Base-by-base conservation (phyloP, 2,329 filamentous ascomycete genomes). In the Elsinoe arachidis region DNA sequence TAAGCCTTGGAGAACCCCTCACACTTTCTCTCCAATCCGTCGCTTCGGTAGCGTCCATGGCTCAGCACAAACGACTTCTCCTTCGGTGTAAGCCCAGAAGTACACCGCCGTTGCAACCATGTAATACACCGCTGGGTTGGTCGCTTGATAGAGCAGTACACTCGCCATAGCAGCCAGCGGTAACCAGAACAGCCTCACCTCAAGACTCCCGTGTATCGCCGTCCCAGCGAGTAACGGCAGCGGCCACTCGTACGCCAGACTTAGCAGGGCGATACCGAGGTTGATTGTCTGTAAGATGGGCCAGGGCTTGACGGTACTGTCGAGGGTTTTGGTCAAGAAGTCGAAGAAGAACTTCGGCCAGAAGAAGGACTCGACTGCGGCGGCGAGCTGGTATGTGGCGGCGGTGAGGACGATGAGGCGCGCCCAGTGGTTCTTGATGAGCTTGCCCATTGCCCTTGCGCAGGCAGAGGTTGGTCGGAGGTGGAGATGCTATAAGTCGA, bases 321-420 rank as follows among this genome's bases (percentile, higher is more conserved):
- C 89, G 65, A 99, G 84, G 66, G 89, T 90, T 68, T 89, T 90
- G 60, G 92, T 96, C 63, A 93, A 75, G 72, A 96, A 96, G 74
- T 99, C 93, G 87, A 88, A 99, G 76, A 99, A 95, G 69, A 99
- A 86, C 73, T 99, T 99, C 63, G 93, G 93, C 90, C 91, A 99
- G 81, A 99, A 92, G 80, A 93, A 96, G 68, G 83, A 85, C 75
- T 95, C 83, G 58, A 99, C 75, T 14, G 87, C 85, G 60, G 90
- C 90, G 60, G 79, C 84, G 62, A 96, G 73, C 81, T 99, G 93
- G 72, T 96, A 91, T 58, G 78, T 73, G 64, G 89, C 86, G 37
- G 93, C 90, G 26, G 88, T 89, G 70, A 99, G 78, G 73, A 95
- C 81, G 69, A 99, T 93, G 68, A 99, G 85, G 61, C 93, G 87